Conservation (phyloP, 1,284 basidiomycete genomes). For the Ceratobasidium sp. region DNA sequence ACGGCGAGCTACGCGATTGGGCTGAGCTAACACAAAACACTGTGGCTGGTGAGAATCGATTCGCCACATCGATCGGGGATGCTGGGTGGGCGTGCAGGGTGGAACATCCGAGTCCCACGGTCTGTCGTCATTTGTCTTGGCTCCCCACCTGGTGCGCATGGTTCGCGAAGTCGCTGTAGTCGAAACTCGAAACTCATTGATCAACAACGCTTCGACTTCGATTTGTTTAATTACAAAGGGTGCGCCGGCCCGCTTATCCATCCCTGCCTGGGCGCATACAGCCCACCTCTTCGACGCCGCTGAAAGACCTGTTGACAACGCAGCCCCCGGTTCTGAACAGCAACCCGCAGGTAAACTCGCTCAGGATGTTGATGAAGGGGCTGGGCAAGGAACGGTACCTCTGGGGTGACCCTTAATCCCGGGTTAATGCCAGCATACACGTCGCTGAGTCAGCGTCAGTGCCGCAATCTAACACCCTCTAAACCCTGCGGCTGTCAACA, state of each 20-base stretch:
- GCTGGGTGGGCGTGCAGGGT: too few relatives aligned
- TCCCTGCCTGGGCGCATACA: not conserved
- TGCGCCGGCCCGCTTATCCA: too few relatives aligned
- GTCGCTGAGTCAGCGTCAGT: not conserved
- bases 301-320: not conserved
- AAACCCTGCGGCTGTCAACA: constrained; percentile 1
- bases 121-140: not conserved
- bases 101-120: too few relatives aligned
- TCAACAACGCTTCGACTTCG: constrained; percentile 2
- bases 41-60: too few relatives aligned
- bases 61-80: too few relatives aligned
- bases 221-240: not conserved
- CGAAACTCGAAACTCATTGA: not conserved
- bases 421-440: not conserved
- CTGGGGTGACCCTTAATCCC: not conserved
- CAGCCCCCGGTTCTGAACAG: not conserved
- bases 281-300: not conserved
- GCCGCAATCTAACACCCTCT: constrained; percentile 15
- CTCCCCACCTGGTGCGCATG: not conserved
- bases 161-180: not conserved
- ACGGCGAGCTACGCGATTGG: too few relatives aligned
- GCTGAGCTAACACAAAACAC: too few relatives aligned
- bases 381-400: constrained; percentile 15
- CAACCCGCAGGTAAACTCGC: too few relatives aligned
- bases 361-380: not conserved